Evolutionary conservation across 2,329 filamentous ascomycete species (phyloP).

Genomic region (Zymoseptoria ardabiliae): DNA sequence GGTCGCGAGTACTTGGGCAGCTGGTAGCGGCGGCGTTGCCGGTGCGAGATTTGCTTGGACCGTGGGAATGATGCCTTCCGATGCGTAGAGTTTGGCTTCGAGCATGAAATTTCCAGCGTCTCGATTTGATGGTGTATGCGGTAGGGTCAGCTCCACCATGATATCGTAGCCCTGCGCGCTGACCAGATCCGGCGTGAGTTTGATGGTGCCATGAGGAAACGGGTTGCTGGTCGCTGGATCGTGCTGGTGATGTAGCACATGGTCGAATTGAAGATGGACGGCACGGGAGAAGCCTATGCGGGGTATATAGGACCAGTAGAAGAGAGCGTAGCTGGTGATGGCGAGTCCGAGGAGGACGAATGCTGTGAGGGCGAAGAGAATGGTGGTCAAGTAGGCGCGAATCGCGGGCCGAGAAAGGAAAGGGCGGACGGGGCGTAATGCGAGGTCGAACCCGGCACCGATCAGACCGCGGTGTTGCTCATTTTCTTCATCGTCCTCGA

Average conservation of each 20-base stretch:
- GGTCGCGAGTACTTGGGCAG: slow-evolving; percentile 28
- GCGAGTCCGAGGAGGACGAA: slow-evolving; percentile 52
- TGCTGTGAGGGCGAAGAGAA: slow-evolving; percentile 48
- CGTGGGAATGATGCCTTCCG: slow-evolving; percentile 13
- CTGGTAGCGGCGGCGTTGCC: slow-evolving; percentile 11
- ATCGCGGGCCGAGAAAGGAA: slow-evolving; percentile 55
- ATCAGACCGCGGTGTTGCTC: slow-evolving; percentile 2
- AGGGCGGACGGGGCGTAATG: slow-evolving; percentile 48
- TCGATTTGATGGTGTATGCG: slow-evolving; percentile 68
- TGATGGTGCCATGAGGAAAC: slow-evolving; percentile 46
- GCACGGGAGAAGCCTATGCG: slow-evolving; percentile 54
- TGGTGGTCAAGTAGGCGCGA: slow-evolving; percentile 55
- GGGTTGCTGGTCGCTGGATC: slow-evolving; percentile 7
- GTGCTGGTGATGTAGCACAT: slow-evolving; percentile 23
- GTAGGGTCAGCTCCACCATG: slow-evolving; percentile 64
- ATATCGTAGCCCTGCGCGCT: slow-evolving; percentile 79
- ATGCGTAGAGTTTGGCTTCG: slow-evolving; percentile 58
- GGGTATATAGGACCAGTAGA: slow-evolving; percentile 64
- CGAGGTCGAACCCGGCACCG: slow-evolving; percentile 11
- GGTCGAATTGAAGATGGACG: slow-evolving; percentile 61
- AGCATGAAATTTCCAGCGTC: slow-evolving; percentile 92
- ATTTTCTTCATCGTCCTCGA: slow-evolving; percentile 5
- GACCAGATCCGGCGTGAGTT: slow-evolving; percentile 50
- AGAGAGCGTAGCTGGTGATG: slow-evolving; percentile 54
- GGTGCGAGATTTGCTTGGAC: background rate